A percentile compares a stretch with the other conserved stretches of the same genome.
Evolutionary conservation across 352 stramenopile genomes (phyloP).

Genomic region (Peronospora farinosa): DNA sequence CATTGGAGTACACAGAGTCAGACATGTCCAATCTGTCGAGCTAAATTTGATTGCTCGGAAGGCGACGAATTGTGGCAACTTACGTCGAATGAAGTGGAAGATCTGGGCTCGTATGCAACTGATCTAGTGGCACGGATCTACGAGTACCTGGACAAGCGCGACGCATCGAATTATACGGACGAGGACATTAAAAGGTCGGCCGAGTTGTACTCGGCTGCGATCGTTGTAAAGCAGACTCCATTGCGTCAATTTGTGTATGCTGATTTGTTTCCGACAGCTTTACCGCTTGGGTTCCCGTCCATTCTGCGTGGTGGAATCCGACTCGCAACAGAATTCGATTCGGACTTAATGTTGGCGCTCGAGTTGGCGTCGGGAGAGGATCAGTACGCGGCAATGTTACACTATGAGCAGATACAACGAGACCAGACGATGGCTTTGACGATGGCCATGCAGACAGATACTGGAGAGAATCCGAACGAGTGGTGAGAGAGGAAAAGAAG

Average conservation of each 20-base stretch:
- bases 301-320: constrained; percentile 35
- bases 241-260: constrained; percentile 49
- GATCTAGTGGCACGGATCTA: constrained; percentile 73
- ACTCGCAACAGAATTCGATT: constrained; percentile 43
- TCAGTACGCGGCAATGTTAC: constrained; percentile 56
- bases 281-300: constrained; percentile 45
- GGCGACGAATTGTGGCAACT: constrained; percentile 71
- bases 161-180: constrained; percentile 35
- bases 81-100: constrained; percentile 60
- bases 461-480: constrained; percentile 42
- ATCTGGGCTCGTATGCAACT: constrained; percentile 69
- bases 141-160: constrained; percentile 69
- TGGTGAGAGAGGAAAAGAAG: constrained; percentile 22
- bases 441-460: constrained; percentile 49
- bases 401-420: constrained; percentile 50
- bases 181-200: constrained; percentile 44
- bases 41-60: constrained; percentile 68
- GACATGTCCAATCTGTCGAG: constrained; percentile 71
- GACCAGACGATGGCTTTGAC: constrained; percentile 48
- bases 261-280: constrained; percentile 44
- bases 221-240: constrained; percentile 42
- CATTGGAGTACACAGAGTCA: constrained; percentile 77
- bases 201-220: constrained; percentile 38
- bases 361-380: constrained; percentile 57
- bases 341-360: constrained; percentile 56